Base-by-base conservation (phyloP, 2,329 filamentous ascomycete genomes). In the Samsoniella hepiali region DNA sequence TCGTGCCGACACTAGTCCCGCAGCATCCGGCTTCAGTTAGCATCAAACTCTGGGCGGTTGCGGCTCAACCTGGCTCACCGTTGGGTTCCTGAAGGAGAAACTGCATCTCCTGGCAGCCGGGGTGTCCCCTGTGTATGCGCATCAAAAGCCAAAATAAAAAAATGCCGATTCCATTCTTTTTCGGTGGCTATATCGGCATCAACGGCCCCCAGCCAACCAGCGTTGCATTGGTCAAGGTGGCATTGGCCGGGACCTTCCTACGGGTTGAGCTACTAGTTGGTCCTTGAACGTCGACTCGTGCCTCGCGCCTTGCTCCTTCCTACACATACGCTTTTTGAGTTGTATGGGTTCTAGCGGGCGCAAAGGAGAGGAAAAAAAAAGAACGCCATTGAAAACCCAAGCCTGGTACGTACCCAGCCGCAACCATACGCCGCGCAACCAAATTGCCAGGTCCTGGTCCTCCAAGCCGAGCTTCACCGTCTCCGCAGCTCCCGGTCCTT, bases 1-100 rank as follows among this genome's bases (percentile, higher is more conserved):
- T 62, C 42, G 51, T 55, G 50, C 40, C 40, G 2, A 36, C 58
- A 34, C 49, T 53, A 60, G 58, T 36, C 58, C 58, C 38, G 58
- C 49, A 53, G 38, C 56, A 50, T 42, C 47, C 44, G 32, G 45
- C 11, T 8, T 31, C 17, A 36, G 50, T 32, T 36, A 29, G 10
- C 32, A 36, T 11, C 32, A 10, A 38, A 38, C 50, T 8, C 22
- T 29, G 32, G 9, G 34, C 50, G 31, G 32, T 34, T 27, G 50
- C 32, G 27, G 50, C 50, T 54, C n/a, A 36, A 15, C n/a, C 11
- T 36, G 10, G n/a, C 11, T 54, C 17, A 36, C 17, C 50, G 17
- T 31, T 49, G 29, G 9, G 29, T 54, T 40, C 13, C 31, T 13
- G 40, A 31, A 22, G 10, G 17, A 31, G 27, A 32, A 11, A 7